Evolutionary conservation across 2,329 filamentous ascomycete genomes (phyloP).

Genomic region (Biscogniauxia marginata): DNA sequence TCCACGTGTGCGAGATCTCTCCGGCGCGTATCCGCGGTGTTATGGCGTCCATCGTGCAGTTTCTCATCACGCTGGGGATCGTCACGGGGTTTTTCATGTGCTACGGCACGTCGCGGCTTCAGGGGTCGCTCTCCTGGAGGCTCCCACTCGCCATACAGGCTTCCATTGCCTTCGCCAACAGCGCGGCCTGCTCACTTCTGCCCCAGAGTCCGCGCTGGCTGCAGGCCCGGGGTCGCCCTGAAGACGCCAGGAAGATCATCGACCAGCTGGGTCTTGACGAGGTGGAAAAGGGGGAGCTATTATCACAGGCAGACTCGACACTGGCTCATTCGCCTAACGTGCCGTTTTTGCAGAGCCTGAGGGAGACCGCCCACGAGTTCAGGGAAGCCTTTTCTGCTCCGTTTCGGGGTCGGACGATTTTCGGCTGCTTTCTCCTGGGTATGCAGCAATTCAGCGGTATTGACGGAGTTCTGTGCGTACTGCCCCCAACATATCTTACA

Average conservation of each 20-base stretch:
- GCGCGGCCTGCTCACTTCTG: constrained; percentile 29
- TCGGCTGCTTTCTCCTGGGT: constrained; percentile 57
- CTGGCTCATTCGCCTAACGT: constrained; percentile 25
- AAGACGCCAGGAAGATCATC: constrained; percentile 42
- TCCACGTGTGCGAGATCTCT: constrained; percentile 60
- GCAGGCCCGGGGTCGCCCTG: constrained; percentile 39
- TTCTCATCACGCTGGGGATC: constrained; percentile 51
- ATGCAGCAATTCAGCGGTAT: constrained; percentile 62
- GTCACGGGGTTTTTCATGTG: constrained; percentile 59
- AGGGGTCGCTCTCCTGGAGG: constrained; percentile 51
- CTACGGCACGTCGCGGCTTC: constrained; percentile 49
- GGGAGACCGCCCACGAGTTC: constrained; percentile 32
- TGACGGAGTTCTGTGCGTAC: constrained; percentile 50
- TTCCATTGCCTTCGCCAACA: constrained; percentile 33
- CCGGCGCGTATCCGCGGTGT: constrained; percentile 50
- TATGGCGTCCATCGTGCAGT: constrained; percentile 52
- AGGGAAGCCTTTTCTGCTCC: constrained; percentile 34
- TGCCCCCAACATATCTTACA: too few relatives aligned
- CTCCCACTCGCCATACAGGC: constrained; percentile 47
- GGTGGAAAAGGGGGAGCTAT: constrained; percentile 41
- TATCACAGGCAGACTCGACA: constrained; percentile 13
- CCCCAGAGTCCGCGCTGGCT: constrained; percentile 59
- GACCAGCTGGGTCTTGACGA: constrained; percentile 44
- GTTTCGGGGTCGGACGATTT: constrained; percentile 44
- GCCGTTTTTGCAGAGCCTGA: constrained; percentile 28